phyloP scores from a whole-genome alignment of 2,329 filamentous ascomycete genomes.

The Blastomyces parvus region DNA sequence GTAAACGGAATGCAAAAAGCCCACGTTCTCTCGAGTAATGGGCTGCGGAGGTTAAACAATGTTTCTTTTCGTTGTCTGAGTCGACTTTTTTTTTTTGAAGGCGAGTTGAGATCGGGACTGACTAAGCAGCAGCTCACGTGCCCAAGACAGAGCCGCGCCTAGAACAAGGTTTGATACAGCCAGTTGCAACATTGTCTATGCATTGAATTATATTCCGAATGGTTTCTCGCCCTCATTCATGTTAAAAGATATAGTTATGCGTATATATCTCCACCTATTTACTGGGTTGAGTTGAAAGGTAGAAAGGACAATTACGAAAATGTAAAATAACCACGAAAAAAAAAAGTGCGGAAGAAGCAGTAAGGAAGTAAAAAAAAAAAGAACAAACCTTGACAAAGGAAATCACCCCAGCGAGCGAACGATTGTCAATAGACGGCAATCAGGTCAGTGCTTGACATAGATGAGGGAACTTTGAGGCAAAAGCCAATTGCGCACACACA shows the following conservation, averaged over 20 bases:
- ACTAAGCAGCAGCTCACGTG: neutral
- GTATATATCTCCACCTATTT: neutral
- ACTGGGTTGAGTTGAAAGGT: neutral
- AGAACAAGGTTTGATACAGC: too few species aligned
- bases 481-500: neutral
- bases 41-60: too few species aligned
- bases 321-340: neutral
- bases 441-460: neutral
- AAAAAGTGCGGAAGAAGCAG: neutral
- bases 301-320: neutral
- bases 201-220: neutral
- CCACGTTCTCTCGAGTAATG: neutral
- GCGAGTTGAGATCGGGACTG: neutral
- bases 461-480: neutral
- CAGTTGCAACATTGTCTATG: too few species aligned
- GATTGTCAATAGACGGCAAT: neutral
- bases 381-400: neutral
- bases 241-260: neutral
- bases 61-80: neutral
- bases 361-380: neutral
- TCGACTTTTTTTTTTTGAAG: neutral
- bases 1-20: neutral
- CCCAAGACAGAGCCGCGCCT: too few species aligned
- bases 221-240: neutral
- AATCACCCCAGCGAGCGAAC: neutral